These are phyloP conservation scores for Gnetum montanum DNA, from an alignment of 75 land plant species.

Conservation along the genomic window DNA sequence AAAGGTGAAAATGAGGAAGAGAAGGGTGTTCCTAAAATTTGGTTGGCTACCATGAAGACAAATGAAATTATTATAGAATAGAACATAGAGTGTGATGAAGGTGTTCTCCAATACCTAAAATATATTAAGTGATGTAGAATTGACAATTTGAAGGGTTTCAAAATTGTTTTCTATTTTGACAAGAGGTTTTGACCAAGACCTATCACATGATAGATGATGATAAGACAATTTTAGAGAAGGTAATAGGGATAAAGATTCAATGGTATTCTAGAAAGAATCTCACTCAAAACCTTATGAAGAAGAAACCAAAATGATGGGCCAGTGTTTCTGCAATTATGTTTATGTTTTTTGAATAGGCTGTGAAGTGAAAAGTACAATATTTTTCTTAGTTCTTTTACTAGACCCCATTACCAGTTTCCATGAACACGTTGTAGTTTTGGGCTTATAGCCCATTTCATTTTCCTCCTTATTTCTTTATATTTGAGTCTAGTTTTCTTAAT, in stretches of 20 bases:
- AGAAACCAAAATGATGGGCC: conserved; percentile 97
- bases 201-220: conserved; percentile 99
- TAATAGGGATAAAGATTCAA: conserved; percentile 98
- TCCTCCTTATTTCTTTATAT: no score
- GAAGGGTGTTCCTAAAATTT: conserved; percentile 93
- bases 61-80: conserved; percentile 82
- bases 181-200: conserved; percentile 85
- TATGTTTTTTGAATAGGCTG: no score
- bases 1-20: conserved; percentile 39
- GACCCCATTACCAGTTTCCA: no score
- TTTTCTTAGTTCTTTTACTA: no score
- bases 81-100: conserved; percentile 97
- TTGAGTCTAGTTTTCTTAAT: no score
- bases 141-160: conserved; percentile 88
- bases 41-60: conserved; percentile 88
- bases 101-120: conserved; percentile 73
- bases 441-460: no score
- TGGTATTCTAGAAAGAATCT: conserved; percentile 88
- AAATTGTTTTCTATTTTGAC: conserved; percentile 84
- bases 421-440: no score
- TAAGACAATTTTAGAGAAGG: conserved; percentile 94
- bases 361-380: no score
- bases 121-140: conserved; percentile 80
- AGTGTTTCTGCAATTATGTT: no score
- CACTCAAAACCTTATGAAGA: conserved; percentile 88